These are phyloP conservation scores for Salix koriyanagi DNA, from an alignment of 345 rosid genomes.

Conservation along the genomic window DNA sequence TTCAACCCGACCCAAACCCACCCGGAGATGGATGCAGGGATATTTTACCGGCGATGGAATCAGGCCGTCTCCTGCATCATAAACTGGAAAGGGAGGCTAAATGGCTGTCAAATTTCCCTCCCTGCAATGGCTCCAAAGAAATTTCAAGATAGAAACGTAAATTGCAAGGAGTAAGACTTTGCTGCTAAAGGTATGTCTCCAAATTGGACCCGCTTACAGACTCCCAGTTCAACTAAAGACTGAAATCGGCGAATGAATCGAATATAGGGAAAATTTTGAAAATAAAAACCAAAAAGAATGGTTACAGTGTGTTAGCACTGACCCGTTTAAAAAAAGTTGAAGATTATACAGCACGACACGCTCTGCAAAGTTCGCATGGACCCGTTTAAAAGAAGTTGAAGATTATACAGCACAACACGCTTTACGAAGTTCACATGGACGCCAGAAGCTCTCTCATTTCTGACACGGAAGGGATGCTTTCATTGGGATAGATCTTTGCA, in stretches of 20 bases:
- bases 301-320: slow-evolving; percentile 20
- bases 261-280: slow-evolving; percentile 3
- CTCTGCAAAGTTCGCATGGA: slow-evolving; percentile 47
- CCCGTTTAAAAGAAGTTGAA: neutral
- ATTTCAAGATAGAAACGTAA: neutral
- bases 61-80: neutral
- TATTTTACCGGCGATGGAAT: too few species aligned
- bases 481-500: slow-evolving; percentile 81
- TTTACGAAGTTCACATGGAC: slow-evolving; percentile 48
- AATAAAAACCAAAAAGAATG: slow-evolving; percentile 12
- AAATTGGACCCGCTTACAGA: neutral
- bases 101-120: neutral
- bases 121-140: neutral
- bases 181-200: neutral
- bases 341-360: too few species aligned
- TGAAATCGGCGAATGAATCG: slow-evolving; percentile 11
- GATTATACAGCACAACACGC: too few species aligned
- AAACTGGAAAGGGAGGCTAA: neutral
- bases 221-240: slow-evolving; percentile 2
- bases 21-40: too few species aligned
- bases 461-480: slow-evolving; percentile 60
- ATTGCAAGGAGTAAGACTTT: neutral
- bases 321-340: slow-evolving; percentile 1
- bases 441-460: slow-evolving; percentile 84
- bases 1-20: neutral